Evolutionary conservation across 1,284 basidiomycete species (phyloP), one percentile per base, ranked within the genome.

Genomic region (Apiotrichum porosum): DNA sequence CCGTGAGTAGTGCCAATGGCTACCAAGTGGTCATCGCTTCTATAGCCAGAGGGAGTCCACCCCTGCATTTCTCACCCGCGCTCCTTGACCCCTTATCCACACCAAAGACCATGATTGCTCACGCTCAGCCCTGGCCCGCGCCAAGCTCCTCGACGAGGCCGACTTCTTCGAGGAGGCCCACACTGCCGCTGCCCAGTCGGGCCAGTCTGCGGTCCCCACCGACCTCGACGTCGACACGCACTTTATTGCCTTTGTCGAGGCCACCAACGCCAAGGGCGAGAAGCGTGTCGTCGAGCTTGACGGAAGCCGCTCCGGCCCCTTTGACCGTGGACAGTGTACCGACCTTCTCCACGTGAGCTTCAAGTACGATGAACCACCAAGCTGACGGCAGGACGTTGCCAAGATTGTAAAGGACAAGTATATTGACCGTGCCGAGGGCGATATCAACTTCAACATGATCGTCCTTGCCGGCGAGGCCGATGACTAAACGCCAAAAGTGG

Each of bases 201-300:
- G 88, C 13, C 88, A 92, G 70, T 82, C 81, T 4, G 76, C 78
- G 0, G 78, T 72, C 4, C 74, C 76, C 8, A 53, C 63, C 5
- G 66, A 69, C 18, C 55, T 67, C 3, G 77, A 86, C 41, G 86
- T 85, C 2, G 79, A 88, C 58, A 76, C 88, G 17, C 90, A 93
- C 72, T 93, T 91, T 61, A 86, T 86, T 5, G 83, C 84, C 58
- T 94, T 93, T 63, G 80, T 93, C 33, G 78, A 79, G 56, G 85
- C 83, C 0, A 55, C 64, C 38, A 69, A 60, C 37, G 59, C 51
- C 34, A 57, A 69, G 9, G 65, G 73, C 44, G 61, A 72, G 47
- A 59, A 68, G 69, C 77, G 84, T 31, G 71, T 93, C 6, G 74
- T 92, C 41, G 90, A 93, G 70, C 76, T 94, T 34, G 90, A 93